Percentiles rank a stretch among this genome's conserved stretches.
These are phyloP conservation scores for Lonicera japonica DNA, from an alignment of 129 eudicot genomes.

Conservation along the genomic window DNA sequence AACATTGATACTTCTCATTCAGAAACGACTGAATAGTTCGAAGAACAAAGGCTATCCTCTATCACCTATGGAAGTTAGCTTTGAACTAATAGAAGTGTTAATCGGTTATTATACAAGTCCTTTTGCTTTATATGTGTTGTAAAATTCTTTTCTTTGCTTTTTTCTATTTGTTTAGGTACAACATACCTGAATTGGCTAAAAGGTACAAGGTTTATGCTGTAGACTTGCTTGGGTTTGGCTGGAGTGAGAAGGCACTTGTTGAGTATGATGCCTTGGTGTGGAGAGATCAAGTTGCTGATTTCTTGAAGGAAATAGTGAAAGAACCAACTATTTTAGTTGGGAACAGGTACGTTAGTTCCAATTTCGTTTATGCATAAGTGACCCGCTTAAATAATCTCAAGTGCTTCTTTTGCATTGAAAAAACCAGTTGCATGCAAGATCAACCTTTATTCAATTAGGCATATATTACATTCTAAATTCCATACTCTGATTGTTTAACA, in stretches of 20 bases:
- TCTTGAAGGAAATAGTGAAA: constrained; percentile 79
- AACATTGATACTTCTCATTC: too few species aligned
- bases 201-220: constrained; percentile 89
- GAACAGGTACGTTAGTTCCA: constrained; percentile 46
- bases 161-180: constrained; percentile 47
- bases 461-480: too few species aligned
- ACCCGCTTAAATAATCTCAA: neutral
- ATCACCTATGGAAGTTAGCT: neutral
- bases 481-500: too few species aligned
- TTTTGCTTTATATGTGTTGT: neutral
- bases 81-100: neutral
- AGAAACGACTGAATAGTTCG: too few species aligned
- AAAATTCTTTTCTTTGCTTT: neutral
- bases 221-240: constrained; percentile 93
- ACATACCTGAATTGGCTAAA: constrained; percentile 94
- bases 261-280: constrained; percentile 95
- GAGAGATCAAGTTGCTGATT: constrained; percentile 96
- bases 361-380: neutral
- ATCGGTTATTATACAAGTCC: neutral
- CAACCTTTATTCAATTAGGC: neutral
- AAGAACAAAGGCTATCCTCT: neutral
- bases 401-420: neutral
- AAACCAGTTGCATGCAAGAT: neutral
- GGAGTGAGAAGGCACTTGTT: constrained; percentile 94
- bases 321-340: constrained; percentile 93